Conservation (phyloP, 306 rosid species). For the Morella rubra region DNA sequence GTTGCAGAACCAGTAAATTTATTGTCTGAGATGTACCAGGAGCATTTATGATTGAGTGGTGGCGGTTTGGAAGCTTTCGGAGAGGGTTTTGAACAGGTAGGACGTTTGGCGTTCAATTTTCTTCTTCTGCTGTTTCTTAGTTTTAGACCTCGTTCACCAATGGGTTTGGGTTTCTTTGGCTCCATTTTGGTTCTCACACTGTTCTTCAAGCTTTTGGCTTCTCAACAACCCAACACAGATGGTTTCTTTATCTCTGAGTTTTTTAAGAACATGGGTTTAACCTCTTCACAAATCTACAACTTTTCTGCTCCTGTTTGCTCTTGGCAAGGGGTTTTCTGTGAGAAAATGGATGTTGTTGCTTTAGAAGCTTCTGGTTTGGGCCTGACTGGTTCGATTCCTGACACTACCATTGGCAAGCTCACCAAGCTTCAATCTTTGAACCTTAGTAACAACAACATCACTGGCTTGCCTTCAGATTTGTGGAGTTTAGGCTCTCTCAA, state of each 20-base stretch:
- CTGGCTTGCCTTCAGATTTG: slow-evolving; percentile 76
- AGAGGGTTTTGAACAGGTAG: slow-evolving; percentile 23
- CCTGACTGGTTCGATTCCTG: slow-evolving; percentile 79
- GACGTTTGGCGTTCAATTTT: slow-evolving; percentile 31
- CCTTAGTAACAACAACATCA: slow-evolving; percentile 85
- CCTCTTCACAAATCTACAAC: slow-evolving; percentile 49
- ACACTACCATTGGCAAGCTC: slow-evolving; percentile 81
- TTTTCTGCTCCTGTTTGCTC: slow-evolving; percentile 72
- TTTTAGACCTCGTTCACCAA: slow-evolving; percentile 30
- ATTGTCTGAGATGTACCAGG: slow-evolving; percentile 27
- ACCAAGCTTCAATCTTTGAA: slow-evolving; percentile 65
- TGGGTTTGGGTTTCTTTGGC: slow-evolving; percentile 69
- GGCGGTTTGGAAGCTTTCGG: slow-evolving; percentile 37
- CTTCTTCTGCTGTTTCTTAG: slow-evolving; percentile 22
- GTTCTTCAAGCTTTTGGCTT: slow-evolving; percentile 63
- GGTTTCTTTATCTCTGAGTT: slow-evolving; percentile 70
- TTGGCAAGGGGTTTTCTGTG: slow-evolving; percentile 78
- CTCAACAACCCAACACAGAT: slow-evolving; percentile 86
- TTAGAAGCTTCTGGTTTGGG: slow-evolving; percentile 54
- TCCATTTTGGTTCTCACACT: slow-evolving; percentile 59
- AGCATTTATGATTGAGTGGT: slow-evolving; percentile 33
- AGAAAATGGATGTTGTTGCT: slow-evolving; percentile 46
- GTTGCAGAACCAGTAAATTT: slow-evolving; percentile 36
- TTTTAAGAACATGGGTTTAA: slow-evolving; percentile 49
- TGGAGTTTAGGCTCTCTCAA: slow-evolving; percentile 83